Base-by-base conservation (phyloP, 2,329 filamentous ascomycete genomes). In the Calcarisporium arbuscula region DNA sequence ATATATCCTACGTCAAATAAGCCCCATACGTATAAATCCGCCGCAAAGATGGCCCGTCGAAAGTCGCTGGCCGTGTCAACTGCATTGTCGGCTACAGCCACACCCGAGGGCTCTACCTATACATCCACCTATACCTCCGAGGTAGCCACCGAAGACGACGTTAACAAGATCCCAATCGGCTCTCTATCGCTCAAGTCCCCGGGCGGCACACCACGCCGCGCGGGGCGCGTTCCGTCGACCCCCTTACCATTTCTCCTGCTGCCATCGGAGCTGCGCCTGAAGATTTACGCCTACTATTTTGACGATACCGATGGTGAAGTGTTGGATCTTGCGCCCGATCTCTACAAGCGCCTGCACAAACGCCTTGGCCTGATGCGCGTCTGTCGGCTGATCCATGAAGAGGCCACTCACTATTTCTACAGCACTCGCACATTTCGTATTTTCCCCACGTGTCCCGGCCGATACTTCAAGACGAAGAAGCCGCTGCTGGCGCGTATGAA, bases 391-490 rank as follows among this genome's bases (percentile, higher is more conserved):
- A 61, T 85, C 26, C 74, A 82, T 48, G 52, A 57, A 12, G 82
- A 87, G 55, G 77, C 80, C 1, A 72, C 74, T 1, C 70, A 79
- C 45, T 65, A 70, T 41, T 82, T 85, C 53, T 86, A 83, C 58
- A 73, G 72, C 50, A 68, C 66, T 8, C 70, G 74, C 34, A 67
- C 71, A 0, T 72, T 83, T 34, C 77, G 80, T 35, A 54, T 88
- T 22, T 87, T 86, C 48, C 80, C 81, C 10, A 77, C 71, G 4
- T 65, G 72, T 16, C 72, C 72, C 5, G 77, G 77, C 28, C 68
- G 72, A 25, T 79, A 81, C 58, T 84, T 84, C 64, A 82, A 85
- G 59, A 79, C 77, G 19, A 85, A 85, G 60, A 76, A 75, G 45
- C 83, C 83, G 2, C 64, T 89, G 1, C 65, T 89, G 19, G 72